Evolutionary conservation across 2,329 filamentous ascomycete genomes (phyloP), one percentile per base, ranked within the genome.

Genomic region (Coniella vitis): DNA sequence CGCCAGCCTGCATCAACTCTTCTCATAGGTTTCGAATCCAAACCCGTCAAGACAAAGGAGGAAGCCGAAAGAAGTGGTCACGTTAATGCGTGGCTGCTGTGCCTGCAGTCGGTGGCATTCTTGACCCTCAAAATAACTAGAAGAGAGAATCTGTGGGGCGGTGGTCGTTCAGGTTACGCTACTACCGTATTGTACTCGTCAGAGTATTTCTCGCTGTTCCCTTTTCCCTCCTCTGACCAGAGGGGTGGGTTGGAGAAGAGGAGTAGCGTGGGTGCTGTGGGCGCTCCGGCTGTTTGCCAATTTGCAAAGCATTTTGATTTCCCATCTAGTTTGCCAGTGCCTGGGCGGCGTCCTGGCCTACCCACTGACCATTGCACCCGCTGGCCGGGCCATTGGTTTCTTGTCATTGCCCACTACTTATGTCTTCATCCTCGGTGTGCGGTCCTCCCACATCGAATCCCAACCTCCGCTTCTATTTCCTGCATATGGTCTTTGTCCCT

Each of bases 41-140:
- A 72, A 70, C 72, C 66, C 69, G 56, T 56, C 58, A 60, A 60
- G 65, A 75, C 72, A 74, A 75, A 75, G 71, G 63, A 61, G 56
- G 59, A 62, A 63, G 64, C 61, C 68, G 69, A 69, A 74, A 69
- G 49, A 55, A 53, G 47, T 42, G 45, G 38, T 45, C 44, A 32
- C 44, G 55, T 56, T 58, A 56, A 45, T 56, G 60, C 62, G 64
- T 61, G 58, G 61, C 61, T 57, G 57, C 59, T 61, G 60, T 58
- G 60, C 58, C 45, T 65, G 62, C 63, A 68, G 62, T 57, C 54
- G 60, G 59, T 60, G 67, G 65, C 66, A 67, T 67, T 58, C 61
- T 61, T 63, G 61, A 58, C 57, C 10, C 55, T 62, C 62, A 64
- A n/a, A 62, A 62, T 61, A 63, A 64, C 57, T 61, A 64, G 63